phyloP scores from a whole-genome alignment of 495 filamentous ascomycete genomes.

The Xylaria venustula region DNA sequence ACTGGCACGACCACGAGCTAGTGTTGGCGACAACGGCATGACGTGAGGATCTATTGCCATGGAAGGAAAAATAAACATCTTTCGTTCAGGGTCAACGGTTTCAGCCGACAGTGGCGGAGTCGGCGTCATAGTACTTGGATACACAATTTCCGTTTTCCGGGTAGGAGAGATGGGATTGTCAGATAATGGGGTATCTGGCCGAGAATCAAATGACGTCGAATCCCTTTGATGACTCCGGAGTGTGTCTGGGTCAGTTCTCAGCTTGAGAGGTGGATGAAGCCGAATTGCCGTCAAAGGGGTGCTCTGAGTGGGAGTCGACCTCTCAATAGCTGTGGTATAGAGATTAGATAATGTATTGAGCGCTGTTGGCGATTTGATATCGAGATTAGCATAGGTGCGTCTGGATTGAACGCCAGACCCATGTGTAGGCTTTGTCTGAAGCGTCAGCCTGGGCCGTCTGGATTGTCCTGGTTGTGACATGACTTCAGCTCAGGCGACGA shows the following conservation, averaged over 20 bases:
- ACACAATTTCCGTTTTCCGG: constrained; percentile 36
- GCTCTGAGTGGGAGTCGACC: constrained; percentile 55
- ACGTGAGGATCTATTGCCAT: constrained; percentile 18
- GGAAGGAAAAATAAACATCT: constrained; percentile 39
- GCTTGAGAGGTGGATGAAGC: constrained; percentile 40
- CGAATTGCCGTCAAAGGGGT: constrained; percentile 42
- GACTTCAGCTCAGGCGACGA: neutral
- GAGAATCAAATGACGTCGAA: constrained; percentile 41
- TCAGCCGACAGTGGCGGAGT: constrained; percentile 52
- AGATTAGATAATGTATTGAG: constrained; percentile 83
- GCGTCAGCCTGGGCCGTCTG: constrained; percentile 73
- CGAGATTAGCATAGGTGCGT: constrained; percentile 39
- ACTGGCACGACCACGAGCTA: constrained; percentile 20
- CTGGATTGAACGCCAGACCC: constrained; percentile 32
- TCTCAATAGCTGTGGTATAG: constrained; percentile 66
- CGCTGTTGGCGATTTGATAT: constrained; percentile 70
- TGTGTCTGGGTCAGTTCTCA: constrained; percentile 39
- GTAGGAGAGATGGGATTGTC: constrained; percentile 43
- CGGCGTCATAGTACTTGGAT: constrained; percentile 47
- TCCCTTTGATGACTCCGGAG: constrained; percentile 23
- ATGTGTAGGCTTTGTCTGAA: constrained; percentile 60
- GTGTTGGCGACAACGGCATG: constrained; percentile 17
- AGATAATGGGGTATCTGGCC: constrained; percentile 45
- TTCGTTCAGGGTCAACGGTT: constrained; percentile 35
- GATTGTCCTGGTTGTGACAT: constrained; percentile 24